Base-by-base conservation (phyloP, 441 rosid genomes). In the Mallotus repandus region DNA sequence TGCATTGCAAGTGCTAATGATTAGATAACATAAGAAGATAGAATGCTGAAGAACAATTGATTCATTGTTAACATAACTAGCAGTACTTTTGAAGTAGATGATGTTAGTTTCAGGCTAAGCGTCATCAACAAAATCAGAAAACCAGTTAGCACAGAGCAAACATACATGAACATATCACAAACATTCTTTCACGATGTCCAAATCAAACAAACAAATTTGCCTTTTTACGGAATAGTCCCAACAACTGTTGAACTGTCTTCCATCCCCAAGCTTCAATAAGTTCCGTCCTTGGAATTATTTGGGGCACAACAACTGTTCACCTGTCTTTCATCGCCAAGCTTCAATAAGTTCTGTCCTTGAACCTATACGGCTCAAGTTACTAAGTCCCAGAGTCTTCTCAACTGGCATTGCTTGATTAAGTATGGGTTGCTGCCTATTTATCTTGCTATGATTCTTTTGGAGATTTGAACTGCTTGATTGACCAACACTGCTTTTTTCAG, bases 261-360 rank as follows among this genome's bases (percentile, higher is more conserved):
- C 83, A 91, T 73, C 91, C 72, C 95, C 93, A 89, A 46, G 97
- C 89, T 85, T 88, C 97, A 18, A 81, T 85, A 52, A 89, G 89
- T 78, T 88, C 93, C 6, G 64, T 82, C 84, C 90, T 86, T 5
- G 88, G 41, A 38, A 38, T 38, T 6, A 38, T 41, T 74, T 59
- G 35, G 43, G 21, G n/a, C 21, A 58, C 58, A 10, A 45, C 69
- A 16, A 29, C 57, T 52, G 64, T 52, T 43, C 18, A 54, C 15
- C 57, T 60, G 11, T 55, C 58, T 68, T 82, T 88, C 83, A 91
- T 73, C 91, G 75, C 97, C 93, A 89, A 50, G 97, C 89, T 85
- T 88, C 97, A 18, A 82, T 85, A 52, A 89, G 89, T 78, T 88
- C 95, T 7, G 64, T 82, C 84, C 91, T 86, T 5, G 89, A 84